phyloP scores from a whole-genome alignment of 148 eudicot genomes.

The Dianthus caryophyllus region DNA sequence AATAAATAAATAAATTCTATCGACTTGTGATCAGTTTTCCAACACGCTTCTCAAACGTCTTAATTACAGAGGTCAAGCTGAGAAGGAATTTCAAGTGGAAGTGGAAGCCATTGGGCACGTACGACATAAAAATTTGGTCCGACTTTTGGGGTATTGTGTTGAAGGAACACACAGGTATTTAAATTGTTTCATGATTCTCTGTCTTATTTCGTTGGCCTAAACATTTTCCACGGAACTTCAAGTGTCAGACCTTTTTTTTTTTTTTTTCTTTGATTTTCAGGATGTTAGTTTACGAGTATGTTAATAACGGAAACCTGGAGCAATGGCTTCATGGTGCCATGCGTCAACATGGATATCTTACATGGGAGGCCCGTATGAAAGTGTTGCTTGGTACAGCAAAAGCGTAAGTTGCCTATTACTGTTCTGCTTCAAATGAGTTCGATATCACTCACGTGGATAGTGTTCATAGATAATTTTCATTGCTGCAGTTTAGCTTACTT shows the following conservation, averaged over 20 bases:
- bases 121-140: conserved; percentile 62
- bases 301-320: conserved; percentile 70
- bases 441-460: no score
- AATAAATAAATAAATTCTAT: no score
- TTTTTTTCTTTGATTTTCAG: conserved; percentile 33
- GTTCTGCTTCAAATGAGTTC: no score
- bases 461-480: neutral
- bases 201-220: neutral
- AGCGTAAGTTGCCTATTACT: conserved; percentile 45
- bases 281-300: conserved; percentile 69
- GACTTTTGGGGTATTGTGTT: conserved; percentile 63
- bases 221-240: no score
- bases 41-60: no score
- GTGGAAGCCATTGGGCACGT: conserved; percentile 77
- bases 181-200: neutral
- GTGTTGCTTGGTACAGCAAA: conserved; percentile 68
- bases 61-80: conserved; percentile 64
- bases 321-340: conserved; percentile 85
- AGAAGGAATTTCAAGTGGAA: conserved; percentile 70
- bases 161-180: conserved; percentile 81
- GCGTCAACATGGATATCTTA: conserved; percentile 63
- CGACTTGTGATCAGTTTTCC: no score
- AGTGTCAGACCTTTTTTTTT: no score
- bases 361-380: conserved; percentile 75
- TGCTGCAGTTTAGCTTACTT: conserved; percentile 62